Evolutionary conservation across 1,139 yeast species (phyloP), one percentile per base, ranked within the genome.

Genomic region (Pichia sorboxylosa): DNA sequence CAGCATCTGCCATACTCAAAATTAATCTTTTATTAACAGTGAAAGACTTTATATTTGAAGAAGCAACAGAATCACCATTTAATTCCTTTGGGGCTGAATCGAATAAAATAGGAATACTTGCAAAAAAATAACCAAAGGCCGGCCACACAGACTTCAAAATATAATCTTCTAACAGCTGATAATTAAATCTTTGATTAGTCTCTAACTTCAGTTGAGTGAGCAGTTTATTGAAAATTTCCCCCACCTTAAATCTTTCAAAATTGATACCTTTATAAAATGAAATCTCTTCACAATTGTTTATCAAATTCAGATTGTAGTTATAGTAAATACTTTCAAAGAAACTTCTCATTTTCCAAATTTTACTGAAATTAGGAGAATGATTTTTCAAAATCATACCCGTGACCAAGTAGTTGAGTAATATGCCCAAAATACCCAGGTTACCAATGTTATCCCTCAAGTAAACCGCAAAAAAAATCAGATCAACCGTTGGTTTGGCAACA

Each of bases 1-100:
- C 96, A 0, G 97, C 95, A 59, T 87, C 97, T 1, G 96, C 95
- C 51, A 87, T 66, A 5, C 92, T 79, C 46, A 87, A 66, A 82
- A 87, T 77, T 44, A 87, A 67, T 48, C 96, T 68, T 59, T 87
- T 87, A 61, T 85, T 87, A 37, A 85, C 85, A 46, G 85, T 80
- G 46, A 85, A 87, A 46, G 82, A 87, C 47, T 84, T 77, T 85
- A 87, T 84, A 47, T 75, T 77, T 38, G 66, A 66, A 32, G 66
- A 58, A 6, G 43, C 39, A n/a, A 35, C 24, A 6, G 40, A 36
- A 14, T 25, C 26, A 5, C 29, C 26, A 5, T 19, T 18, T n/a
- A 24, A n/a, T 16, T 19, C 25, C n/a, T 24, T 13, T 11, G 33
- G 17, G 11, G 31, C 24, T 20, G 29, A 17, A 31, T 59, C 45